Conservation (phyloP, 345 rosid species). For the Angophora floribunda region DNA sequence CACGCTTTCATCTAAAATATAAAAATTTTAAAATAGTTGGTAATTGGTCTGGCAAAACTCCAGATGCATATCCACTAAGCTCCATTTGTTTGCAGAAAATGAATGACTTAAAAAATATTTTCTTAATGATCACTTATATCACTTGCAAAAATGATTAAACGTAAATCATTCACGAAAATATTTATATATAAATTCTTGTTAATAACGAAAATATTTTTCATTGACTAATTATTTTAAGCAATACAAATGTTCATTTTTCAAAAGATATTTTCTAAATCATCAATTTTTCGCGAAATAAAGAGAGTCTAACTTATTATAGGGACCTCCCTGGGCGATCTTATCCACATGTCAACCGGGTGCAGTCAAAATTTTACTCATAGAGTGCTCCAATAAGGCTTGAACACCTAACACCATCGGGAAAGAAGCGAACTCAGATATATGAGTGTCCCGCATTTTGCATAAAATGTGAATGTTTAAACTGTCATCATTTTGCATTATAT, state of each 20-base stretch:
- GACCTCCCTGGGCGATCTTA: neutral
- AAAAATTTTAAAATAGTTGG: neutral
- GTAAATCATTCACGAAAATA: neutral
- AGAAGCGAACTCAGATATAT: too few species aligned
- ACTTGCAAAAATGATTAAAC: neutral
- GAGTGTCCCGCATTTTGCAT: too few species aligned
- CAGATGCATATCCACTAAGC: neutral
- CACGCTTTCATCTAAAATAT: neutral
- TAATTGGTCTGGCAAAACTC: neutral
- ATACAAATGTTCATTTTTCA: accelerated
- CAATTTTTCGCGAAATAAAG: neutral
- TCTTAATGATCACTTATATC: neutral
- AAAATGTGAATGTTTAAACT: too few species aligned
- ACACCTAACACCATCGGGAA: neutral
- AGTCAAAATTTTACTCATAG: neutral
- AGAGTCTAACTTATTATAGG: neutral
- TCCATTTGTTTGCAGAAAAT: too few species aligned
- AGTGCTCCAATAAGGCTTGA: neutral
- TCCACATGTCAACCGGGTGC: neutral
- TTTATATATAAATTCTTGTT: too few species aligned
- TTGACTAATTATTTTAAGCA: too few species aligned
- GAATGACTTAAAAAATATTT: neutral
- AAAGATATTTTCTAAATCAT: too few species aligned
- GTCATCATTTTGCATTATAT: neutral
- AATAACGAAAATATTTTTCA: too few species aligned